Evolutionary conservation across 2,329 filamentous ascomycete genomes (phyloP).

Genomic region (Fusarium brachygibbosum): DNA sequence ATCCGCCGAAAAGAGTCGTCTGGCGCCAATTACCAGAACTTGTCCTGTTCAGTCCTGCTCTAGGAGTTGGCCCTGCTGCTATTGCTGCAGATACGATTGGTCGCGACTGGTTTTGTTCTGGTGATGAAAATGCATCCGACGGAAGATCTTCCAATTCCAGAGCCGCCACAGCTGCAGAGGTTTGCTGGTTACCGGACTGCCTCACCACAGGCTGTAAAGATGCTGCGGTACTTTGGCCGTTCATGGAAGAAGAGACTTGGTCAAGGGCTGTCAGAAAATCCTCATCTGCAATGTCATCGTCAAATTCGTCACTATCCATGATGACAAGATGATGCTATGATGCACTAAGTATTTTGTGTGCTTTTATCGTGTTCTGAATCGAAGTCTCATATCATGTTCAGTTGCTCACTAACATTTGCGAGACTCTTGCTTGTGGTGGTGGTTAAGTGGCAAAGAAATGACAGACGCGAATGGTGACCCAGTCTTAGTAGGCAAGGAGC

Average conservation of each 20-base stretch:
- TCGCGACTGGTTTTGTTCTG: slow-evolving; percentile 53
- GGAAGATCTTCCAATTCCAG: slow-evolving; percentile 68
- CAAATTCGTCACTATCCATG: slow-evolving; percentile 73
- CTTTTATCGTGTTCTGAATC: neutral
- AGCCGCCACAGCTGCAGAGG: slow-evolving; percentile 36
- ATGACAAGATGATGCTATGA: slow-evolving; percentile 17
- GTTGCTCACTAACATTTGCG: neutral
- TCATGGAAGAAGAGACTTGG: slow-evolving; percentile 58
- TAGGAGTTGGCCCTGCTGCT: slow-evolving; percentile 26
- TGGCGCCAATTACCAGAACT: slow-evolving; percentile 62
- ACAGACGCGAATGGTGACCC: neutral
- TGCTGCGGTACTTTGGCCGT: slow-evolving; percentile 18
- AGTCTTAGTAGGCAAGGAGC: neutral
- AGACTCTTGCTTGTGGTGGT: neutral
- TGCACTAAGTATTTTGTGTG: neutral
- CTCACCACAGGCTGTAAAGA: slow-evolving; percentile 5
- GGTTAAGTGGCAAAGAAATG: slow-evolving; percentile 5
- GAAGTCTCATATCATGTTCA: slow-evolving; percentile 26
- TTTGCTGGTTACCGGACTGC: slow-evolving; percentile 12
- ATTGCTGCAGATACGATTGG: slow-evolving; percentile 27
- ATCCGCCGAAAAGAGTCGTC: slow-evolving; percentile 67
- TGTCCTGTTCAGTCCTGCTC: slow-evolving; percentile 53
- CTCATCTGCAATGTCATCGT: slow-evolving; percentile 74
- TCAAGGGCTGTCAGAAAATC: slow-evolving; percentile 73
- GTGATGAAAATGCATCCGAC: slow-evolving; percentile 77